Evolutionary conservation across 306 rosid species (phyloP), one percentile per base, ranked within the genome.

Genomic region (Prosopis cineraria): DNA sequence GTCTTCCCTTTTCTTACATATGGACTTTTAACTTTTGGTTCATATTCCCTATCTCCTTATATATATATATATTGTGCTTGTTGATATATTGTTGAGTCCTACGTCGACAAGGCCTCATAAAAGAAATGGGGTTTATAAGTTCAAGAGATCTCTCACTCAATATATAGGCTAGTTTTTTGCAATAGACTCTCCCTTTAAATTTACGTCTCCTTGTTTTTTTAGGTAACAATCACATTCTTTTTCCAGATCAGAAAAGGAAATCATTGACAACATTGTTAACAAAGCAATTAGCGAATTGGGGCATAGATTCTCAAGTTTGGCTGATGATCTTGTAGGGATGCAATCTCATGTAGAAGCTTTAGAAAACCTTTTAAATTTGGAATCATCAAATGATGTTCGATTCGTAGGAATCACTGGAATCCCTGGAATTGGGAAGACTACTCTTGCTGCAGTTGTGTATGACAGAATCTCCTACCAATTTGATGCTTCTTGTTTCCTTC

Each of bases 321-420:
- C 27, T 3, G 63, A 70, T 17, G 69, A 76, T 3, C 74, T 81
- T 14, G 6, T 81, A 20, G 81, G 77, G 10, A 36, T 71, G 13
- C 78, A 71, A 71, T 9, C 62, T 20, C 31, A 8, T 25, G 66
- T 48, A 27, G 3, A 17, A 45, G 34, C 0, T 33, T 75, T 81
- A 20, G 77, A 81, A 75, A 40, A 3, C 0, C 55, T 45, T 27
- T 25, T 81, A 8, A 40, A 39, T 3, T 37, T 75, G 39, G 8
- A 1, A 19, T 81, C 68, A 19, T 81, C 68, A 12, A 17, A 47
- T 60, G 60, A 20, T 1, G 25, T 48, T 48, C 77, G 31, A 25
- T 36, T 19, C 39, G 7, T 81, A 30, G 84, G 84, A 0, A 69
- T 81, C 27, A 70, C 68, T 73, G 84, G 82, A 3, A 79, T 79